Base-by-base conservation (phyloP, 192 early-diverging fungal species). In the Pilaira anomala region DNA sequence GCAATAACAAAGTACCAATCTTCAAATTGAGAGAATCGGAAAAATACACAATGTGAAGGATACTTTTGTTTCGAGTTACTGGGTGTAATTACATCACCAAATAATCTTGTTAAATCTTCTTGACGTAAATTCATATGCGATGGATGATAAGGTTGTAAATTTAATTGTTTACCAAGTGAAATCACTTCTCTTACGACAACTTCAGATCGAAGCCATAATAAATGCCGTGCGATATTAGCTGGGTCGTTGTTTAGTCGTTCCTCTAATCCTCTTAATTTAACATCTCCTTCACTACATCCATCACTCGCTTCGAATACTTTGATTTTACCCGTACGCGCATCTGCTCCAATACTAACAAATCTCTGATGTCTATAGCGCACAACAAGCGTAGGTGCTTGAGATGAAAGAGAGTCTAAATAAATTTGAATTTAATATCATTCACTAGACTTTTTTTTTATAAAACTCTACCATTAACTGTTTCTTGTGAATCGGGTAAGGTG, bases 301-400 rank as follows among this genome's bases (percentile, higher is more conserved):
- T 66, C 71, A 25, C 77, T 77, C 28, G 76, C 66, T 41, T 79
- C 80, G 12, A 65, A 70, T 3, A 72, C 75, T 13, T 74, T 74
- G 25, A 82, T 65, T 18, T 65, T 73, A 9, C 80, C 80, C 19
- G 78, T 76, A 13, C 80, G 76, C 39, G 74, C 64, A 60, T 82
- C 80, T 6, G 79, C 67, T 7, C 72, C 68, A 33, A 82, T 77
- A 49, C 74, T 66, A 26, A 82, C 69, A 67, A 72, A 82, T 11
- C 76, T 69, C 19, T 82, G 70, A 29, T 72, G 71, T 41, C 78
- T 69, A 55, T 77, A 65, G 24, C 75, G 71, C 30, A 82, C 71
- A 19, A 77, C 50, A 19, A 82, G 24, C 4, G 73, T 59, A 22
- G 59, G 41, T 44, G 46, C 33, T 36, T 1, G 33, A 36, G 33